phyloP scores from a whole-genome alignment of 306 rosid species.

The Quercus bicolor region DNA sequence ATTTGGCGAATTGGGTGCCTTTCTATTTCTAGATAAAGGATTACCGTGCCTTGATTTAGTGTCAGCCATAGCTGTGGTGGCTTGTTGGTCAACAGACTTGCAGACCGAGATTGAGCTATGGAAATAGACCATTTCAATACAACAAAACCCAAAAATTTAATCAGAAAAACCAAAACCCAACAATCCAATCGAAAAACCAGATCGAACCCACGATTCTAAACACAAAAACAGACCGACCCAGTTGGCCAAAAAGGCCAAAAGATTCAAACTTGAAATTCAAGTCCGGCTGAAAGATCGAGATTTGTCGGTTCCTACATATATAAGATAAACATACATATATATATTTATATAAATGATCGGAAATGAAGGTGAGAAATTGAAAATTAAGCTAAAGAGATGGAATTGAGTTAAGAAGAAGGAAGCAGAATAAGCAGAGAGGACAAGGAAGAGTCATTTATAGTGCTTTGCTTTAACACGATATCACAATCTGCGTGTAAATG shows the following conservation, averaged over 20 bases:
- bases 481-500: neutral
- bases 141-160: constrained; percentile 20
- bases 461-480: constrained; percentile 25
- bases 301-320: constrained; percentile 38
- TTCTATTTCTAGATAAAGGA: constrained; percentile 36
- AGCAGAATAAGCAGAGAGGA: constrained; percentile 25
- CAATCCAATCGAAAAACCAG: constrained; percentile 25
- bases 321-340: constrained; percentile 5
- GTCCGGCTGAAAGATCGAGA: constrained; percentile 27
- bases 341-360: neutral
- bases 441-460: constrained; percentile 37
- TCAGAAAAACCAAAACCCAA: constrained; percentile 22
- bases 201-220: constrained; percentile 35
- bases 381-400: neutral
- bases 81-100: constrained; percentile 71
- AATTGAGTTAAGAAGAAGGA: neutral
- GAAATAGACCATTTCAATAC: constrained; percentile 87
- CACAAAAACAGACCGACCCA: constrained; percentile 49
- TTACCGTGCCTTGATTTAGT: constrained; percentile 51
- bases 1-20: constrained; percentile 36
- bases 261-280: constrained; percentile 3
- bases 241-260: constrained; percentile 11
- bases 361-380: neutral
- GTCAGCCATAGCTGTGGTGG: constrained; percentile 47
- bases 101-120: constrained; percentile 91